These are phyloP conservation scores for Cryptosporidium tyzzeri DNA, from an alignment of 169 alveolate species.

Conservation along the genomic window DNA sequence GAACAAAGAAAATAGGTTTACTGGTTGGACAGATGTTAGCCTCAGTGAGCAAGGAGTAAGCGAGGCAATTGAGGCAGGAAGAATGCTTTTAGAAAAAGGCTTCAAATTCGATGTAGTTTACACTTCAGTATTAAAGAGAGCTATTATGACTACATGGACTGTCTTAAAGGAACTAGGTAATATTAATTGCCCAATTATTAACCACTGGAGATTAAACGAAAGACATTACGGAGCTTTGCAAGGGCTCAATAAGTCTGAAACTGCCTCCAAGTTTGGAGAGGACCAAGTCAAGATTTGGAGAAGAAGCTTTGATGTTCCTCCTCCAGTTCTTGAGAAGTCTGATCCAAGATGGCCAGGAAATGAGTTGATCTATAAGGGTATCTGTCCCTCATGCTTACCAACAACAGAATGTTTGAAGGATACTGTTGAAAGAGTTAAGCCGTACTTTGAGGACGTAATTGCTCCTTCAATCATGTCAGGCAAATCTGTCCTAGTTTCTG, in stretches of 20 bases:
- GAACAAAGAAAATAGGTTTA: slow-evolving; percentile 96
- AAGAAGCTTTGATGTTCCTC: slow-evolving; percentile 96
- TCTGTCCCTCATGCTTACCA: slow-evolving; percentile 93
- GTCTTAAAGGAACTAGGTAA: slow-evolving; percentile 90
- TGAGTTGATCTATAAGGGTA: slow-evolving; percentile 86
- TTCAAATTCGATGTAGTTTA: slow-evolving; percentile 92
- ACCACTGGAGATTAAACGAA: slow-evolving; percentile 95
- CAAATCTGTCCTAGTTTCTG: slow-evolving; percentile 93
- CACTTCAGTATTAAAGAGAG: slow-evolving; percentile 97
- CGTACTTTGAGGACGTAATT: slow-evolving; percentile 94
- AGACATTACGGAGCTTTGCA: slow-evolving; percentile 98
- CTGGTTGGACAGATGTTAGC: slow-evolving; percentile 98
- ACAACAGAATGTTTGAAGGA: slow-evolving; percentile 94
- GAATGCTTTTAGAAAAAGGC: slow-evolving; percentile 87
- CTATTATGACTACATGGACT: slow-evolving; percentile 91
- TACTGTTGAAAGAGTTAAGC: slow-evolving; percentile 94
- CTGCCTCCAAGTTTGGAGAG: slow-evolving; percentile 96
- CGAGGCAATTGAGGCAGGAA: slow-evolving; percentile 94
- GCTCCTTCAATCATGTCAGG: slow-evolving; percentile 93
- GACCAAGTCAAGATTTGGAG: slow-evolving; percentile 96
- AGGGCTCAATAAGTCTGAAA: slow-evolving; percentile 97
- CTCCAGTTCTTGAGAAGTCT: slow-evolving; percentile 93
- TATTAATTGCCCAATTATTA: slow-evolving; percentile 90
- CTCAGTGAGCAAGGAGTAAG: slow-evolving; percentile 92
- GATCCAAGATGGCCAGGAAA: slow-evolving; percentile 92